Conservation (phyloP, 306 rosid species). For the Cicer chorassanicum region DNA sequence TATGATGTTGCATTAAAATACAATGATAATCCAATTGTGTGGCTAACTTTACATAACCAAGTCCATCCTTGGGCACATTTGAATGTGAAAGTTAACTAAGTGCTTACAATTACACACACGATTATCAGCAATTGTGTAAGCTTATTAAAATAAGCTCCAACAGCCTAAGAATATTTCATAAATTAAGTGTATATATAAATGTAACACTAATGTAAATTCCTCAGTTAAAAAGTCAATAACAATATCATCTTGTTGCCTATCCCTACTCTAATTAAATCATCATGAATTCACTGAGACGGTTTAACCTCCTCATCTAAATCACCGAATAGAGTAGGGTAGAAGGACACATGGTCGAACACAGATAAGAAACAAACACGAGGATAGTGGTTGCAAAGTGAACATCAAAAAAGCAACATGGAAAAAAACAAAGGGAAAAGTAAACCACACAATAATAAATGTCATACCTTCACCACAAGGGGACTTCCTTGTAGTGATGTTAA, state of each 20-base stretch:
- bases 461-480: slow-evolving; percentile 93
- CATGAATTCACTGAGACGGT: not conserved
- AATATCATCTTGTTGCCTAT: not conserved
- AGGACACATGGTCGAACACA: not conserved
- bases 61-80: not conserved
- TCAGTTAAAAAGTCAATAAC: not conserved
- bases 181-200: not conserved
- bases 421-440: not conserved
- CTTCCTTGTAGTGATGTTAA: slow-evolving; percentile 84
- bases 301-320: not conserved
- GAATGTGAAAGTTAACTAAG: not conserved
- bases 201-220: not conserved
- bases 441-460: not conserved
- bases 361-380: not conserved
- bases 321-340: not conserved
- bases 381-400: not conserved
- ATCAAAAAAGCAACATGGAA: not conserved
- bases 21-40: not conserved
- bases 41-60: not conserved
- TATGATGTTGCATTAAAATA: too few relatives aligned
- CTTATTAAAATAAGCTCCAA: not conserved
- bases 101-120: not conserved
- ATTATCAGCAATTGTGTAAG: not conserved
- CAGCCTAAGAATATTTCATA: not conserved
- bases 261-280: not conserved